phyloP scores from a whole-genome alignment of 306 rosid genomes.

The Betula pendula region DNA sequence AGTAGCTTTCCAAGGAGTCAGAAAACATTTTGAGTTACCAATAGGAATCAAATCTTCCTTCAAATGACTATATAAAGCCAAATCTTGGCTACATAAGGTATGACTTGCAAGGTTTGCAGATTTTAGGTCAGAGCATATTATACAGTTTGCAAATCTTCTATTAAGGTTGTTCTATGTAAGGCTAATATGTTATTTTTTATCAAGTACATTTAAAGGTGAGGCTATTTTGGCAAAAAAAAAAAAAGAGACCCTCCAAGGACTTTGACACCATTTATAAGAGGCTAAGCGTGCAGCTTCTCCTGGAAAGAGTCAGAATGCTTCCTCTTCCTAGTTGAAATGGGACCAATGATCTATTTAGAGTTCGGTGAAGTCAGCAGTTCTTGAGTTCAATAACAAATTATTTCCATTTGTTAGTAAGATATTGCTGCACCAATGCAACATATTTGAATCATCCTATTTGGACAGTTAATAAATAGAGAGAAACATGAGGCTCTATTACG shows the following conservation, averaged over 20 bases:
- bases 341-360: background rate
- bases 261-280: background rate
- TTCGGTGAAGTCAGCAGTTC: background rate
- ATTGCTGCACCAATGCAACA: background rate
- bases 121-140: background rate
- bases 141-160: background rate
- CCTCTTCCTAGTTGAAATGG: background rate
- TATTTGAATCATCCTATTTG: background rate
- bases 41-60: background rate
- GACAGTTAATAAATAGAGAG: background rate
- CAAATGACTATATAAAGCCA: background rate
- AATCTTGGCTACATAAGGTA: background rate
- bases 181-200: background rate
- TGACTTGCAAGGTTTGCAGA: background rate
- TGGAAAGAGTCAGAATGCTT: background rate
- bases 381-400: background rate
- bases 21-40: background rate
- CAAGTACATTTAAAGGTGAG: background rate
- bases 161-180: background rate
- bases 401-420: background rate
- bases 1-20: background rate
- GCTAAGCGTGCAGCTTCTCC: background rate
- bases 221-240: background rate
- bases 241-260: background rate
- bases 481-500: background rate